Evolutionary conservation across 805 yeast species (phyloP).

Genomic region (Starmerella geochares): DNA sequence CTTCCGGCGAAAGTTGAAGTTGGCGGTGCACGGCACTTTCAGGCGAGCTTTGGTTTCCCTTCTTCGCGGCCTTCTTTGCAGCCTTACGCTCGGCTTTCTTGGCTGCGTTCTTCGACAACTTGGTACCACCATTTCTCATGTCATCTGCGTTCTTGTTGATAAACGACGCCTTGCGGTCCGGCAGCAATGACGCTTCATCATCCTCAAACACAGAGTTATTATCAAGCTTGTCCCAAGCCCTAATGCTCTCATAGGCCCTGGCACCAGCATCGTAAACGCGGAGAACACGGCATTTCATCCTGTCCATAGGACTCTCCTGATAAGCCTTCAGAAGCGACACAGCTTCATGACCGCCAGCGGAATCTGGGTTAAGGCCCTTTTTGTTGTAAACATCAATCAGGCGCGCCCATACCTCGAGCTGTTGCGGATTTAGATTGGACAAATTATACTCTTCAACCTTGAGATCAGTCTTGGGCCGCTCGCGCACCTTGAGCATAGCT

Average conservation of each 20-base stretch:
- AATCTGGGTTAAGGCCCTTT: slow-evolving; percentile 26
- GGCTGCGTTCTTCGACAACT: slow-evolving; percentile 29
- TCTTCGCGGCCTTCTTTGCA: slow-evolving; percentile 25
- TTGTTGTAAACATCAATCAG: slow-evolving; percentile 30
- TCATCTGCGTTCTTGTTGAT: slow-evolving; percentile 17
- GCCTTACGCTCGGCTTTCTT: slow-evolving; percentile 28
- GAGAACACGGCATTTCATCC: slow-evolving; percentile 29
- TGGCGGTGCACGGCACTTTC: slow-evolving; percentile 18
- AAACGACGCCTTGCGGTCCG: slow-evolving; percentile 18
- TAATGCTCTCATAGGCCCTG: slow-evolving; percentile 26
- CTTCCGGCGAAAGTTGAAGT: slow-evolving; percentile 25
- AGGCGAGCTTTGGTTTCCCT: slow-evolving; percentile 18
- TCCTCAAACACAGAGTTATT: slow-evolving; percentile 23
- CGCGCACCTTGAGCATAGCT: slow-evolving; percentile 24
- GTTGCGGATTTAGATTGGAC: slow-evolving; percentile 22
- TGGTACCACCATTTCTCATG: slow-evolving; percentile 4
- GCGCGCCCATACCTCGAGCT: slow-evolving; percentile 29
- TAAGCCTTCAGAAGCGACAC: slow-evolving; percentile 31
- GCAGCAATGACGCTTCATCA: slow-evolving; percentile 13
- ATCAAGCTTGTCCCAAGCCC: slow-evolving; percentile 32
- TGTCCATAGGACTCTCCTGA: slow-evolving; percentile 24
- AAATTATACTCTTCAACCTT: slow-evolving; percentile 30
- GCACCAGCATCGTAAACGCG: slow-evolving; percentile 29
- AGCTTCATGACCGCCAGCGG: slow-evolving; percentile 31
- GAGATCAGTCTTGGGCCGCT: slow-evolving; percentile 27